phyloP scores from a whole-genome alignment of 139 green algal genomes.

The Micromonas commoda region DNA sequence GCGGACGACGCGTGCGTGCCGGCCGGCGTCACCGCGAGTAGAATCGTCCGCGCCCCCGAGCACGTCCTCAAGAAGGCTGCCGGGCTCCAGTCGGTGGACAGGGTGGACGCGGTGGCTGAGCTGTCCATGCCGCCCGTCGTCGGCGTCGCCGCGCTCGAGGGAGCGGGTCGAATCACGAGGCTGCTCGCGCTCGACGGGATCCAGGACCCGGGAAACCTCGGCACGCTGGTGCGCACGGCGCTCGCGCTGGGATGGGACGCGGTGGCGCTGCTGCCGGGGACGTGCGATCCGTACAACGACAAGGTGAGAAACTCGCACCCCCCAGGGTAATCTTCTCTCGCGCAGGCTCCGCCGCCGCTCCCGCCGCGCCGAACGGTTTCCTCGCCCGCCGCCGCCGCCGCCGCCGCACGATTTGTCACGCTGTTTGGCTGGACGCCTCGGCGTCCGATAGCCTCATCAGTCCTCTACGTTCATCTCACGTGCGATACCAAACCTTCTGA shows the following conservation, averaged over 20 bases:
- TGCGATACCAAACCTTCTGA: neutral
- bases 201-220: constrained; percentile 45
- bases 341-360: neutral
- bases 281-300: constrained; percentile 47
- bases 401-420: neutral
- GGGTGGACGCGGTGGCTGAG: neutral
- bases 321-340: neutral
- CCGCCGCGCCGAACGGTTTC: neutral
- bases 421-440: too few species aligned
- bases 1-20: neutral
- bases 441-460: neutral
- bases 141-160: neutral
- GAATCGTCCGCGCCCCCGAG: neutral
- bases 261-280: constrained; percentile 35
- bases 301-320: constrained; percentile 14
- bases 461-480: neutral
- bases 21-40: neutral
- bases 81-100: neutral
- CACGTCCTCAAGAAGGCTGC: constrained; percentile 2
- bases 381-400: neutral
- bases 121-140: neutral
- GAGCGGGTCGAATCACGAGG: neutral
- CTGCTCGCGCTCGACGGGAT: constrained; percentile 19
- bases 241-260: constrained; percentile 39
- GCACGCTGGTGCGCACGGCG: constrained; percentile 41